These are phyloP conservation scores for Pythium oligandrum DNA, from an alignment of 352 stramenopile species.

Conservation along the genomic window DNA sequence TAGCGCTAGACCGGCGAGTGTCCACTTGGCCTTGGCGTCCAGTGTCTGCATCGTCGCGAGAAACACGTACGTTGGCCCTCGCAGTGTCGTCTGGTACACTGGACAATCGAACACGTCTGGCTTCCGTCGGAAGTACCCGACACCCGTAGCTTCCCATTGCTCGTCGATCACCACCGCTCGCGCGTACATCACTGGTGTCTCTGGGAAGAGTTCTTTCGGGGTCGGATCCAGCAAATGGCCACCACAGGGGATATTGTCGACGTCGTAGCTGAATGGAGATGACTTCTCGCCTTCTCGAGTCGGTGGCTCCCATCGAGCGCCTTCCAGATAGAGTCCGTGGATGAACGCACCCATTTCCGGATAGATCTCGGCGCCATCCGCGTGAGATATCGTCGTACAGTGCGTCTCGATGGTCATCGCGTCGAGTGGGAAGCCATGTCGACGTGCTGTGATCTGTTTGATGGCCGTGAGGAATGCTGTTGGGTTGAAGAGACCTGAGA, in stretches of 20 bases:
- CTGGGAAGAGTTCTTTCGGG: constrained; percentile 91
- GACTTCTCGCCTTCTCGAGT: constrained; percentile 74
- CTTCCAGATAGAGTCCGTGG: constrained; percentile 94
- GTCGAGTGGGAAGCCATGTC: constrained; percentile 84
- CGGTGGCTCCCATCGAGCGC: constrained; percentile 84
- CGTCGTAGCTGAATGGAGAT: constrained; percentile 74
- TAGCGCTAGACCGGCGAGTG: constrained; percentile 88
- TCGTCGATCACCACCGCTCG: constrained; percentile 89
- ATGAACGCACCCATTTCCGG: constrained; percentile 89
- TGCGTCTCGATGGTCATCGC: constrained; percentile 95
- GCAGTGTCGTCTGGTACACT: constrained; percentile 94
- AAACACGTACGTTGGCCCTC: constrained; percentile 95
- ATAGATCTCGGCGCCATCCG: constrained; percentile 62
- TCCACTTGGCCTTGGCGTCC: constrained; percentile 87
- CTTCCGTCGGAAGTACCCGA: constrained; percentile 91
- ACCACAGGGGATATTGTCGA: constrained; percentile 83
- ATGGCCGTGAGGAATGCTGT: constrained; percentile 83
- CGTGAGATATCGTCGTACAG: constrained; percentile 67
- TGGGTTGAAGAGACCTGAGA: constrained; percentile 79
- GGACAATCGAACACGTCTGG: constrained; percentile 92
- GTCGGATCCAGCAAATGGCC: constrained; percentile 86
- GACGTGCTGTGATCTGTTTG: constrained; percentile 84
- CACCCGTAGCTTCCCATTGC: constrained; percentile 91
- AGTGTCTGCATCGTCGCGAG: constrained; percentile 92
- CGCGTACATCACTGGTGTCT: constrained; percentile 90